phyloP scores from a whole-genome alignment of 208 protist genomes.

The Leishmania tarentolae region DNA sequence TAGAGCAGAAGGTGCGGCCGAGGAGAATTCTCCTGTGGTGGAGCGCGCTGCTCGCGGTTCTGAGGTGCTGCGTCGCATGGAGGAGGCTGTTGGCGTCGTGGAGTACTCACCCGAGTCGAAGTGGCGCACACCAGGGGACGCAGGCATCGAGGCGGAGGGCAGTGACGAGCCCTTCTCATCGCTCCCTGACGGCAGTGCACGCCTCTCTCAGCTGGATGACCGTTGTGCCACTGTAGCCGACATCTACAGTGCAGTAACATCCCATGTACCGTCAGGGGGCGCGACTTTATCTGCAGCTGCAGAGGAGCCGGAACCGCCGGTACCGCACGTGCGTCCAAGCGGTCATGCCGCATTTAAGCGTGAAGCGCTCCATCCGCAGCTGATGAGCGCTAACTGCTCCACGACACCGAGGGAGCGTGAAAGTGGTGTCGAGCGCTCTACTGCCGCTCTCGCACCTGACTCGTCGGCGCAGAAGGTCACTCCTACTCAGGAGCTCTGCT shows the following conservation, averaged over 20 bases:
- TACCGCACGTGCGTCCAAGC: slow-evolving; percentile 21
- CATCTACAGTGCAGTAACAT: slow-evolving; percentile 18
- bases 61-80: slow-evolving; percentile 27
- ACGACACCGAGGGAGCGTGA: background rate
- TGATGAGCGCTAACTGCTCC: background rate
- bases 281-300: background rate
- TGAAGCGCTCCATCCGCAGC: slow-evolving; percentile 10
- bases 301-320: slow-evolving; percentile 1
- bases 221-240: slow-evolving; percentile 28
- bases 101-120: slow-evolving; percentile 31
- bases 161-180: background rate
- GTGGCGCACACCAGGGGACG: background rate
- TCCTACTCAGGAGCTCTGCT: background rate
- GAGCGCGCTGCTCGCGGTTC: slow-evolving; percentile 13
- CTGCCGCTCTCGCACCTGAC: background rate
- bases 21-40: slow-evolving; percentile 21
- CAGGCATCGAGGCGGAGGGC: background rate
- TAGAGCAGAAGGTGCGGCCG: background rate
- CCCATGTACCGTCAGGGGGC: background rate
- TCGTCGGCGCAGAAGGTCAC: background rate
- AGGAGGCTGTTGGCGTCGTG: slow-evolving; percentile 19
- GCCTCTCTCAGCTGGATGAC: slow-evolving; percentile 2
- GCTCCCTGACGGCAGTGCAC: background rate
- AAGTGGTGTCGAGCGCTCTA: background rate
- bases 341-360: slow-evolving; percentile 23